Evolutionary conservation across 257 asterid genomes (phyloP).

Genomic region (Lycium ferocissimum): DNA sequence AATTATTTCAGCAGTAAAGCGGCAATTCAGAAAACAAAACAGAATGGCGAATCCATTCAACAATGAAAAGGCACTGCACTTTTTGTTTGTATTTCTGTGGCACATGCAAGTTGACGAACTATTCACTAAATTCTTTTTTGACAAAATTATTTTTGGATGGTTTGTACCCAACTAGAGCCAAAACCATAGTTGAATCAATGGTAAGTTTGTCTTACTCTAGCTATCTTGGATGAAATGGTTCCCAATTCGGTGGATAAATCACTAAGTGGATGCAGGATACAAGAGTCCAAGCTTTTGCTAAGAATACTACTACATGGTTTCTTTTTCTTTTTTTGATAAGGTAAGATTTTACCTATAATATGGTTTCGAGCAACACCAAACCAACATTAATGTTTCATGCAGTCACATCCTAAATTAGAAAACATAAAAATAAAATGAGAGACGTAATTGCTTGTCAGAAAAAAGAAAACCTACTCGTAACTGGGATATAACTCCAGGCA

Average conservation of each 20-base stretch:
- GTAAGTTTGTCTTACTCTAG: neutral
- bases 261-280: neutral
- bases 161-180: neutral
- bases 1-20: neutral
- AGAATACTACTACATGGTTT: neutral
- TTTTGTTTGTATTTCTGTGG: neutral
- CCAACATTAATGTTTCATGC: neutral
- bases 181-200: neutral
- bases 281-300: neutral
- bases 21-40: neutral
- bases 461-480: constrained; percentile 42
- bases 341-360: neutral
- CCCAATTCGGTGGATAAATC: neutral
- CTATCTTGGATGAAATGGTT: neutral
- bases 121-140: neutral
- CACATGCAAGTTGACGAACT: neutral
- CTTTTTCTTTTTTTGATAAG: too few relatives aligned
- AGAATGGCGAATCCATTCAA: neutral
- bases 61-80: neutral
- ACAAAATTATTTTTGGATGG: neutral
- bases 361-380: neutral
- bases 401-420: neutral
- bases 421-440: neutral
- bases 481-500: constrained; percentile 44
- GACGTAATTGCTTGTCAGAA: neutral